Percentiles rank a stretch among this genome's conserved stretches.
Evolutionary conservation across 441 rosid species (phyloP).

Genomic region (Hypseocharis bilobata): DNA sequence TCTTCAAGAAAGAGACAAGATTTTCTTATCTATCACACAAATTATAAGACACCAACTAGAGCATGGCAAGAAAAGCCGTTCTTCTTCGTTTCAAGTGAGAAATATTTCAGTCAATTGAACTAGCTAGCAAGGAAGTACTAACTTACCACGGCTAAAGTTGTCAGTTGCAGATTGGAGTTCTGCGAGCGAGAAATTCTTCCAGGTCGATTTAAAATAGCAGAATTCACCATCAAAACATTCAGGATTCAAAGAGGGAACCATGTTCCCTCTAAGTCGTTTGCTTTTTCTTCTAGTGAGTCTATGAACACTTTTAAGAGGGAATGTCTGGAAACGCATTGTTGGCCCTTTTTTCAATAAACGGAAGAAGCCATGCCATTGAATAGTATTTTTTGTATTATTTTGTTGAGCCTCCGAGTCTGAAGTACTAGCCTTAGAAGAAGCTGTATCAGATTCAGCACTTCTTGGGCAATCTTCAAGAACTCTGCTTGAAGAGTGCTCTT

Average conservation of each 20-base stretch:
- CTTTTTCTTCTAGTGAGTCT: constrained; percentile 59
- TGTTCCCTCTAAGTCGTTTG: constrained; percentile 47
- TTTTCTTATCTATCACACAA: not conserved
- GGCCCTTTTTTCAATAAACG: constrained; percentile 55
- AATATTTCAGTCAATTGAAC: not conserved
- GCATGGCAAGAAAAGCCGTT: not conserved
- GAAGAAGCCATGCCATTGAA: constrained; percentile 48
- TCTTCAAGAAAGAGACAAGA: constrained; percentile 30
- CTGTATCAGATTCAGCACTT: constrained; percentile 34
- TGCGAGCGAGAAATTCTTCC: constrained; percentile 62
- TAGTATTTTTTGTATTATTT: constrained; percentile 6
- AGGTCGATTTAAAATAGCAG: constrained; percentile 51
- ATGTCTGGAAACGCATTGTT: constrained; percentile 39
- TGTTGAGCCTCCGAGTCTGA: constrained; percentile 33
- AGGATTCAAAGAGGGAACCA: constrained; percentile 36
- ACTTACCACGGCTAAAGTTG: constrained; percentile 53
- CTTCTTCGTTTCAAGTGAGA: not conserved
- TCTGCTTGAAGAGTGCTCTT: constrained; percentile 22
- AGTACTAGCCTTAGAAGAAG: constrained; percentile 47
- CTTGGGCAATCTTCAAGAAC: constrained; percentile 29
- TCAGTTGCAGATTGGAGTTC: constrained; percentile 71
- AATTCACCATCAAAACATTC: constrained; percentile 42
- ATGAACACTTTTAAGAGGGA: constrained; percentile 41
- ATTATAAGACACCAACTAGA: not conserved
- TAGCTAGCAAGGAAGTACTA: constrained; percentile 1